Conservation (phyloP, 2,329 filamentous ascomycete genomes). For the Fusarium sp. region DNA sequence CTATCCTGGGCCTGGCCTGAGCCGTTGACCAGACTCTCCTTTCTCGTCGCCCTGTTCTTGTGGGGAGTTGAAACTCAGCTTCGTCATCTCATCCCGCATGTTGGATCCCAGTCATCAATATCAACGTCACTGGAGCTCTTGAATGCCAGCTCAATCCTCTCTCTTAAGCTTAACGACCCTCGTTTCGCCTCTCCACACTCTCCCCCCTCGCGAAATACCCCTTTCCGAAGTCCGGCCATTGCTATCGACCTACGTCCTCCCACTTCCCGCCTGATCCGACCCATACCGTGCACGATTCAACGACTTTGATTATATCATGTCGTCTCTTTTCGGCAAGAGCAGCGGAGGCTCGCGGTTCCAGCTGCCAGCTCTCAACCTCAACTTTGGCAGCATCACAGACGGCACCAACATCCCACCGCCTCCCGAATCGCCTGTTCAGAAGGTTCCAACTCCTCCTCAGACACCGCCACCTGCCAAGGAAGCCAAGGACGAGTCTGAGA, state of each 20-base stretch:
- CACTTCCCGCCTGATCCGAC: constrained; percentile 23
- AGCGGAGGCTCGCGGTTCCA: constrained; percentile 59
- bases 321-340: constrained; percentile 48
- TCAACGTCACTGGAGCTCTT: constrained; percentile 16
- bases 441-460: constrained; percentile 58
- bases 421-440: constrained; percentile 63
- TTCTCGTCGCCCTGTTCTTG: constrained; percentile 44
- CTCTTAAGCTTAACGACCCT: constrained; percentile 17
- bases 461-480: constrained; percentile 48
- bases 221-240: constrained; percentile 28
- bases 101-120: constrained; percentile 30
- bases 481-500: constrained; percentile 35
- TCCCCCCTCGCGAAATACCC: constrained; percentile 12
- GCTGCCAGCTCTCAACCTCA: constrained; percentile 67
- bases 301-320: constrained; percentile 43
- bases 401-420: constrained; percentile 71
- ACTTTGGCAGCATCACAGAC: constrained; percentile 69
- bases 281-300: constrained; percentile 25
- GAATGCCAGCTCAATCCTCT: constrained; percentile 14
- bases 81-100: constrained; percentile 41
- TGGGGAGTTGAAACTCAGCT: constrained; percentile 45
- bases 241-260: constrained; percentile 17
- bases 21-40: constrained; percentile 43
- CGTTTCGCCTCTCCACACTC: constrained; percentile 9
- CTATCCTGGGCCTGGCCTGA: constrained; percentile 31